Percentiles rank a stretch among this genome's conserved stretches.
Conservation (phyloP, 257 asterid species). For the Solanum piurae region DNA sequence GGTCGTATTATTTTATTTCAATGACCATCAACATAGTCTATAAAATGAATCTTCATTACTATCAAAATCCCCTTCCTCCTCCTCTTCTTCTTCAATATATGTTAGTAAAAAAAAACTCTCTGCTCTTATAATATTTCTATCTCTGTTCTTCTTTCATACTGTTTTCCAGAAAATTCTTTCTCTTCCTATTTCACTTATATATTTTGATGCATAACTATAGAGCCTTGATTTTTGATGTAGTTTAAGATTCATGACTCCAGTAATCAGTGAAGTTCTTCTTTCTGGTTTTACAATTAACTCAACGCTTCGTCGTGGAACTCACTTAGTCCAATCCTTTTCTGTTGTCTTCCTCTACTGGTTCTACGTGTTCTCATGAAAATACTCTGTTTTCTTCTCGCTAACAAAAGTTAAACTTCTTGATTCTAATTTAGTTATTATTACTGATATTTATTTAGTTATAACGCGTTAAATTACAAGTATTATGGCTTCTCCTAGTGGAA, state of each 20-base stretch:
- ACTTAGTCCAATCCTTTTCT: slow-evolving; percentile 33
- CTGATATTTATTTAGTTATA: not conserved
- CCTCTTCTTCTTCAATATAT: not conserved
- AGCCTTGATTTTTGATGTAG: not conserved
- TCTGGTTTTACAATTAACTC: slow-evolving; percentile 25
- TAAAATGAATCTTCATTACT: not conserved
- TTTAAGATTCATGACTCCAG: slow-evolving; percentile 22
- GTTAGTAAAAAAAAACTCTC: not conserved
- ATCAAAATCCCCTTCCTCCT: not conserved
- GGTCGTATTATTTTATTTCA: not conserved
- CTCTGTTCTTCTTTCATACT: not conserved
- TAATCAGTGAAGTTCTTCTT: slow-evolving; percentile 27
- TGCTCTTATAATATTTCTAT: not conserved
- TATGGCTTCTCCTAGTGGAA: slow-evolving; percentile 23
- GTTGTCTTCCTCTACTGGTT: slow-evolving; percentile 41
- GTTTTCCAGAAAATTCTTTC: not conserved
- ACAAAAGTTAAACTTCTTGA: not conserved
- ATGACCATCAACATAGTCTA: not conserved
- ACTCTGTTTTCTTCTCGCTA: not conserved
- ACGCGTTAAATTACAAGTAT: not conserved
- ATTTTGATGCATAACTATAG: not conserved
- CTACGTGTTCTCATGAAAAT: slow-evolving; percentile 25
- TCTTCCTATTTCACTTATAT: not conserved
- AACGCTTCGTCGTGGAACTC: slow-evolving; percentile 36
- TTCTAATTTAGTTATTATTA: not conserved